phyloP scores from a whole-genome alignment of 441 rosid genomes.

The Gossypium armourianum region DNA sequence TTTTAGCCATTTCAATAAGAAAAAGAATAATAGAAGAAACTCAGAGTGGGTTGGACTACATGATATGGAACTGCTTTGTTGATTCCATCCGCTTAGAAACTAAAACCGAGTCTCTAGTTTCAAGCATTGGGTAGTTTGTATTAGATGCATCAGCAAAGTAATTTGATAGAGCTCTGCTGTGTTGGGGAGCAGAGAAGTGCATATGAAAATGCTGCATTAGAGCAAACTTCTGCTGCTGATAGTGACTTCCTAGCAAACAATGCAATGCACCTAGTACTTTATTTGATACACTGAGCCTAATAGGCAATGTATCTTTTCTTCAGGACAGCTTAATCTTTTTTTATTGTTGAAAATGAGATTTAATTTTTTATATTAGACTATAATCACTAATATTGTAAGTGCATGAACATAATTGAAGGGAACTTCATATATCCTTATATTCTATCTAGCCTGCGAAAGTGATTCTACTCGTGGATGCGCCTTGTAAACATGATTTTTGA shows the following conservation, averaged over 20 bases:
- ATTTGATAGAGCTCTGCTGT: neutral
- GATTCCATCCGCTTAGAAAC: neutral
- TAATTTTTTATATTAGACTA: neutral
- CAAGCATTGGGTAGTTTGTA: neutral
- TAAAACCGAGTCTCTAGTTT: neutral
- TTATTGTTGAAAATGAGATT: neutral
- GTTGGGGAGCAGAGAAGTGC: neutral
- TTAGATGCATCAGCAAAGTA: neutral
- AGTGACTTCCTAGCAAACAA: neutral
- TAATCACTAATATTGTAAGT: neutral
- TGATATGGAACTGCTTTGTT: neutral
- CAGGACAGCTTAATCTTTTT: neutral
- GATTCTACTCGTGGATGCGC: neutral
- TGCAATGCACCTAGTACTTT: slow-evolving; percentile 4
- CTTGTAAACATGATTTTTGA: neutral
- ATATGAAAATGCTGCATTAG: neutral
- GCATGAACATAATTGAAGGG: neutral
- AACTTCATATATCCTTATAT: neutral
- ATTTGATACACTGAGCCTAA: slow-evolving; percentile 10
- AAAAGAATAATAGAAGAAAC: neutral
- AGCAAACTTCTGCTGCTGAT: neutral
- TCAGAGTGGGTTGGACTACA: neutral
- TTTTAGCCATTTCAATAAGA: neutral
- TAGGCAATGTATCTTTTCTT: slow-evolving; percentile 2
- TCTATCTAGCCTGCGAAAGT: neutral